Base-by-base conservation (phyloP, 345 rosid species). In the Raphanus sativus region DNA sequence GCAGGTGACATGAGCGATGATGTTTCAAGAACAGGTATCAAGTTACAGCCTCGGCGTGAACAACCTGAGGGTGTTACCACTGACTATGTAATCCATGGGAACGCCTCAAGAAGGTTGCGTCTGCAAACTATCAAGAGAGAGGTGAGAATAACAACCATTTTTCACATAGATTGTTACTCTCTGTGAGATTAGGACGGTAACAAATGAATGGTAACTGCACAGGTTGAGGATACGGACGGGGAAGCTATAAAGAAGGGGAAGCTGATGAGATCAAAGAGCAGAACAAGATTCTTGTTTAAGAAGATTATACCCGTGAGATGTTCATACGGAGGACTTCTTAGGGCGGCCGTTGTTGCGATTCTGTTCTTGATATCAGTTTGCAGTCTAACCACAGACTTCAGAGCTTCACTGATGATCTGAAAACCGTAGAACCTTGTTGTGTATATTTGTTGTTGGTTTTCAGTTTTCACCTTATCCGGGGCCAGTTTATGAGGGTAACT, bases 21-120 rank as follows among this genome's bases (percentile, higher is more conserved):
- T 56, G 45, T 26, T 75, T 75, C 45, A 65, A 76, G 55, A 65
- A 60, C 87, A n/a, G 89, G 85, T 58, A 85, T 91, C 78, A 85
- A 56, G 83, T 71, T 82, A 45, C 84, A 86, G 81, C 7, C 75
- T 50, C 94, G 89, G 28, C 38, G 26, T 67, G 69, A 42, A 62
- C 89, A 26, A 74, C 40, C 36, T 77, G 73, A 67, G 52, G 70
- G 70, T 11, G 36, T 11, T 32, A 10, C 4, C 56, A 34, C 26
- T 54, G 74, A 61, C 52, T 9, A 11, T 61, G n/a, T 9, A 54
- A 5, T 2, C 0, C 98, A 89, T 70, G 97, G 92, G 36, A 29
- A 59, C 59, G 96, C 91, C 7, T 24, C 82, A 1, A 87, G 89
- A 84, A 88, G 97, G 78, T 0, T 89, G 34, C 87, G 73, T 59